Conservation (phyloP, 257 asterid genomes). For the Przewalskia tangutica region DNA sequence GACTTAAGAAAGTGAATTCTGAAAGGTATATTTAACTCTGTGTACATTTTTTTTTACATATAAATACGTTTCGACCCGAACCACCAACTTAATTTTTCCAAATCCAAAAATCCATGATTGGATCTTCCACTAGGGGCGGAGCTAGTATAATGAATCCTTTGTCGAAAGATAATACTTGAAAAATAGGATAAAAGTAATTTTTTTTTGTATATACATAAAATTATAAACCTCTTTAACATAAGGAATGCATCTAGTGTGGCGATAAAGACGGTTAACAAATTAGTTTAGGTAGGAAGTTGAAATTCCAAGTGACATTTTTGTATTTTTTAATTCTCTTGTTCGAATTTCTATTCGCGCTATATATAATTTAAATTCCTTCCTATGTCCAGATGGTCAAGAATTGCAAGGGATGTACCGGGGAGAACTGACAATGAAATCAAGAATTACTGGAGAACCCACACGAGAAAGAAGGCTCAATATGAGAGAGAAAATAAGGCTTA, state of each 20-base stretch:
- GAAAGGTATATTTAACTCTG: background rate
- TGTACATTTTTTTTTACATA: too few relatives aligned
- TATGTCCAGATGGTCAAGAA: conserved; percentile 70
- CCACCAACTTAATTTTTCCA: too few relatives aligned
- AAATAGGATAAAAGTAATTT: too few relatives aligned
- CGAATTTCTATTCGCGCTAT: background rate
- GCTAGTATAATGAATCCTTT: too few relatives aligned
- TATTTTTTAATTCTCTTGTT: background rate
- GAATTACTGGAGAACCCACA: conserved; percentile 85
- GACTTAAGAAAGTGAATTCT: background rate
- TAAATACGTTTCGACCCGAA: background rate
- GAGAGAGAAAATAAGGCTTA: conserved; percentile 17
- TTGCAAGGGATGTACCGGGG: conserved; percentile 72
- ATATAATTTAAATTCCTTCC: background rate
- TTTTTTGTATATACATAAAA: too few relatives aligned
- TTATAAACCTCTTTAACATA: background rate
- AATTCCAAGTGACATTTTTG: background rate
- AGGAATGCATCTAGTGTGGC: background rate
- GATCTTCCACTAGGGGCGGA: background rate
- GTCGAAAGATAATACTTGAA: too few relatives aligned
- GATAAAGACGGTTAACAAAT: background rate
- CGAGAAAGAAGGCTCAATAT: conserved; percentile 77
- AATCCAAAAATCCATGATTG: background rate
- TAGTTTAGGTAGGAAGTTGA: background rate
- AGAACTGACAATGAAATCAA: conserved; percentile 92